Evolutionary conservation across 1,139 yeast genomes (phyloP).

Genomic region (Zygosaccharomyces pseudobailii): DNA sequence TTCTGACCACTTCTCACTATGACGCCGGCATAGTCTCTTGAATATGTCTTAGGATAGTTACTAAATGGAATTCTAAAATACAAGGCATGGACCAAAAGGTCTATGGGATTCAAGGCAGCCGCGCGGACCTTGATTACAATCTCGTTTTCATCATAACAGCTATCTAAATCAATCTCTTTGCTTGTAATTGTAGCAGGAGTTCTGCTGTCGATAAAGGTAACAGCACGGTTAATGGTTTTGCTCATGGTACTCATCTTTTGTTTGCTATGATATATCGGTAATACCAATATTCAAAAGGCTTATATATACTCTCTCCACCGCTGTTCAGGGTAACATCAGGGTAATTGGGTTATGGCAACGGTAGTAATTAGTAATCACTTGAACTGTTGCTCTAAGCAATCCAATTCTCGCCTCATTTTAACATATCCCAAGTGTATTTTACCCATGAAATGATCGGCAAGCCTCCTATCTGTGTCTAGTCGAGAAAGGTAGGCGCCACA

Average conservation of each 20-base stretch:
- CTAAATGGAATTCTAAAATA: slow-evolving; percentile 7
- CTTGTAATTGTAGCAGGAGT: slow-evolving; percentile 18
- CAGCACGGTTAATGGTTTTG: slow-evolving; percentile 19
- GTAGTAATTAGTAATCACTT: background rate
- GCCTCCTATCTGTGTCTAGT: slow-evolving; percentile 79
- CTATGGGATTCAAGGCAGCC: slow-evolving; percentile 32
- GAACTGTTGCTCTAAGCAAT: slow-evolving; percentile 31
- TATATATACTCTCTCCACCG: too few species aligned
- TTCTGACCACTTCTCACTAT: slow-evolving; percentile 25
- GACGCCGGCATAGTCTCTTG: slow-evolving; percentile 30
- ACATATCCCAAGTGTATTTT: slow-evolving; percentile 82
- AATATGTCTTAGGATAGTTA: slow-evolving; percentile 19
- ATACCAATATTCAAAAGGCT: too few species aligned
- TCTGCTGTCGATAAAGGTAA: slow-evolving; percentile 17
- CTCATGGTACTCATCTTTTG: background rate
- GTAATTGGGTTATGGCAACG: background rate
- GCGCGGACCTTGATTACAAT: slow-evolving; percentile 28
- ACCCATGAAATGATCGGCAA: slow-evolving; percentile 90
- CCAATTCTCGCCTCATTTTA: slow-evolving; percentile 62
- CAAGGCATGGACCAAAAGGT: slow-evolving; percentile 18
- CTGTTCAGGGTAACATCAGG: background rate
- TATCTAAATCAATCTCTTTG: slow-evolving; percentile 24
- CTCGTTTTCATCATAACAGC: slow-evolving; percentile 23
- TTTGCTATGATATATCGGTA: background rate
- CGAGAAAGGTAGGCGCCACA: slow-evolving; percentile 91